These are phyloP conservation scores for Quercus engelmannii DNA, from an alignment of 306 rosid genomes.

Conservation along the genomic window DNA sequence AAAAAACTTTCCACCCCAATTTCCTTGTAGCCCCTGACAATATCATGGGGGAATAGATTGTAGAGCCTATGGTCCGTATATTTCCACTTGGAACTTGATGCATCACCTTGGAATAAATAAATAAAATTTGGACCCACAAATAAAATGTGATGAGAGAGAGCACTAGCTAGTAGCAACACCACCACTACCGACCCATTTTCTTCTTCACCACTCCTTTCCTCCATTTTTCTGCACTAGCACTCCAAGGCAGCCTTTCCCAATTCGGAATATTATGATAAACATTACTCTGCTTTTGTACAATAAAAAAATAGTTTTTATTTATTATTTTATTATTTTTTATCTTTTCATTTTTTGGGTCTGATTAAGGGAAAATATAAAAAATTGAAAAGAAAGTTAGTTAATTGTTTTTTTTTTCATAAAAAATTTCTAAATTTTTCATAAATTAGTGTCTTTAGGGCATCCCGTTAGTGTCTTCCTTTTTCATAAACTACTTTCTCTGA, in stretches of 20 bases:
- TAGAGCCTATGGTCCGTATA: slow-evolving; percentile 23
- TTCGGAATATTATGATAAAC: slow-evolving; percentile 18
- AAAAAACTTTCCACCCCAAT: too few relatives aligned
- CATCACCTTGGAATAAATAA: slow-evolving; percentile 23
- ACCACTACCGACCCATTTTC: neutral
- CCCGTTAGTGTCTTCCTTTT: neutral
- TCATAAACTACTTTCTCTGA: slow-evolving; percentile 13
- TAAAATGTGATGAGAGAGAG: slow-evolving; percentile 3
- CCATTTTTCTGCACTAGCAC: neutral
- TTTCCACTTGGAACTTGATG: slow-evolving; percentile 22
- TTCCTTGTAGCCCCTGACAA: slow-evolving; percentile 1
- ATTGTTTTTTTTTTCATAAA: too few relatives aligned
- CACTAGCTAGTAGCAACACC: neutral
- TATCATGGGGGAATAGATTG: slow-evolving; percentile 16
- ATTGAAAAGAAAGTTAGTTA: too few relatives aligned
- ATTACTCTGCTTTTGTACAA: slow-evolving; percentile 6
- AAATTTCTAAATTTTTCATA: too few relatives aligned
- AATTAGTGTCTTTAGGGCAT: too few relatives aligned
- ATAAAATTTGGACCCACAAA: slow-evolving; percentile 15
- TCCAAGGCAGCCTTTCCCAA: slow-evolving; percentile 1
- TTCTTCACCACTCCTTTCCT: slow-evolving; percentile 1
- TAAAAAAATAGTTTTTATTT: slow-evolving; percentile 13
- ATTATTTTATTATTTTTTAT: neutral
- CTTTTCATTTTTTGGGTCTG: slow-evolving; percentile 16
- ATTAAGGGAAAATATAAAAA: too few relatives aligned